These are phyloP conservation scores for Podospora pseudoanserina DNA, from an alignment of 495 filamentous ascomycete species.

Conservation along the genomic window DNA sequence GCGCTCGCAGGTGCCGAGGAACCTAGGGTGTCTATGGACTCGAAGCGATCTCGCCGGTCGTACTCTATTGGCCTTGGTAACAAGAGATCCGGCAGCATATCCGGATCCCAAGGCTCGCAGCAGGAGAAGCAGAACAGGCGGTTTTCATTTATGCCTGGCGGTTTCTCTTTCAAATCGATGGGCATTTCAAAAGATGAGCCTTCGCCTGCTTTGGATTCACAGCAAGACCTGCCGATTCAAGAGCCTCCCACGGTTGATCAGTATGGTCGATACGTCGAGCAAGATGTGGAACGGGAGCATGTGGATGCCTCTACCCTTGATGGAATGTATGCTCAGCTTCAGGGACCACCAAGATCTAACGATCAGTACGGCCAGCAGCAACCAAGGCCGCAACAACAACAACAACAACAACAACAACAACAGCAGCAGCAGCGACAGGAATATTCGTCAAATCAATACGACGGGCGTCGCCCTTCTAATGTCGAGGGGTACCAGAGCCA, in stretches of 20 bases:
- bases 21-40: constrained; percentile 75
- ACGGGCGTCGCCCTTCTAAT: constrained; percentile 30
- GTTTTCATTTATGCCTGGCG: constrained; percentile 78
- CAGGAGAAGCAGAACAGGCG: constrained; percentile 53
- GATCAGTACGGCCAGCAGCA: constrained; percentile 17
- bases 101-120: constrained; percentile 47
- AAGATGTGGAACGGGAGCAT: constrained; percentile 31
- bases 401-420: background rate
- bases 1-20: constrained; percentile 48
- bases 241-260: constrained; percentile 42
- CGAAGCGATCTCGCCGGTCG: constrained; percentile 61
- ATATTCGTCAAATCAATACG: constrained; percentile 25
- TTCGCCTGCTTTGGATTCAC: constrained; percentile 37
- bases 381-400: constrained; percentile 12
- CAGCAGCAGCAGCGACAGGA: constrained; percentile 11
- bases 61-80: constrained; percentile 70
- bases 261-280: constrained; percentile 39
- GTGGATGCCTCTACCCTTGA: constrained; percentile 35
- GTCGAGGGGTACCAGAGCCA: constrained; percentile 42
- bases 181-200: constrained; percentile 48
- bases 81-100: constrained; percentile 61
- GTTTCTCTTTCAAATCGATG: constrained; percentile 64
- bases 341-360: constrained; percentile 26
- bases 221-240: constrained; percentile 46
- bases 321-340: constrained; percentile 42